Conservation (phyloP, 495 filamentous ascomycete species). For the Hypoxylon intermedium region DNA sequence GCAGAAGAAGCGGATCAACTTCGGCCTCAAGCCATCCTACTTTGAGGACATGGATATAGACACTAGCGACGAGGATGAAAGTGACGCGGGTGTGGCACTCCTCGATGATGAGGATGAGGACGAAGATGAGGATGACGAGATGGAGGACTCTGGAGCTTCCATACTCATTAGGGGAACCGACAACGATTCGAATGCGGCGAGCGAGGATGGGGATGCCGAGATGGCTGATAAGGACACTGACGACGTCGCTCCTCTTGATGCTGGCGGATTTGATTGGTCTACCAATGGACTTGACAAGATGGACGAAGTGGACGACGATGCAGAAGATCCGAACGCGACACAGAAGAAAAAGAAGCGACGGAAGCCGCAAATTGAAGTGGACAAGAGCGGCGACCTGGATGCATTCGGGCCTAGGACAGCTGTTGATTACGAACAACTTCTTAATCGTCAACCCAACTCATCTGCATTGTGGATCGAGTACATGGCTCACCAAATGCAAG, state of each 20-base stretch:
- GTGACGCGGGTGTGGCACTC: constrained; percentile 56
- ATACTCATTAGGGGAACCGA: constrained; percentile 58
- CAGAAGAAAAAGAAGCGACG: constrained; percentile 82
- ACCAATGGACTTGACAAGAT: constrained; percentile 62
- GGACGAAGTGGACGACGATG: constrained; percentile 51
- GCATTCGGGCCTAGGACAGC: constrained; percentile 87
- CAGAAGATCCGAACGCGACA: constrained; percentile 54
- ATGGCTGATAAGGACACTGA: constrained; percentile 53
- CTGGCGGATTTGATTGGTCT: constrained; percentile 87
- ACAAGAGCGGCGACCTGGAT: constrained; percentile 87
- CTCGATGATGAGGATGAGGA: constrained; percentile 55
- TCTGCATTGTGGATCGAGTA: constrained; percentile 92
- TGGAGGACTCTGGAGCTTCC: constrained; percentile 61
- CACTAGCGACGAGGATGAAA: constrained; percentile 52
- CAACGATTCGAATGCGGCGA: constrained; percentile 45
- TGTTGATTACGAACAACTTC: constrained; percentile 89
- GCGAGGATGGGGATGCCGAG: constrained; percentile 58
- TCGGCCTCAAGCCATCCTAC: constrained; percentile 92
- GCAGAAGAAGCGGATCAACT: constrained; percentile 76
- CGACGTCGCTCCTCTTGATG: constrained; percentile 67
- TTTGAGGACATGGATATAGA: constrained; percentile 68
- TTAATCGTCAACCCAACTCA: constrained; percentile 88
- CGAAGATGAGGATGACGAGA: constrained; percentile 49
- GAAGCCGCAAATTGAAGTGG: constrained; percentile 81
- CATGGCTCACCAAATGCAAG: constrained; percentile 94